A percentile compares a stretch with the other conserved stretches of the same genome.
Conservation (phyloP, 2,329 filamentous ascomycete species). For the Aaosphaeria arxii region DNA sequence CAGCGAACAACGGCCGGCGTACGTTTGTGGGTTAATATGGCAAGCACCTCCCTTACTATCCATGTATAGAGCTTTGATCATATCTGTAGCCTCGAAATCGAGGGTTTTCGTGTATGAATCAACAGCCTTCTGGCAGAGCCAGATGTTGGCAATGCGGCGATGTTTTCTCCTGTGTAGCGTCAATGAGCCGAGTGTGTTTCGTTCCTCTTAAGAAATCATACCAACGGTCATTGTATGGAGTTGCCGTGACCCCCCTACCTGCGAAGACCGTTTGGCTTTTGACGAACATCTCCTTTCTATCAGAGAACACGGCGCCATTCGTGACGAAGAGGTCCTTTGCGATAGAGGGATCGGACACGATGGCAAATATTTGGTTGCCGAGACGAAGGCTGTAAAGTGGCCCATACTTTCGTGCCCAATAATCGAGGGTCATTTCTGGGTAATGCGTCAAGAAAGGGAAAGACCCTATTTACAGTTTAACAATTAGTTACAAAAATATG, state of each 20-base stretch:
- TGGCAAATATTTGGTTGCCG: constrained; percentile 10
- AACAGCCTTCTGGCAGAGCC: constrained; percentile 12
- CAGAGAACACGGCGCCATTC: constrained; percentile 7
- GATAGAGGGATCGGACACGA: constrained; percentile 8
- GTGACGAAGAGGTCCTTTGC: constrained; percentile 10
- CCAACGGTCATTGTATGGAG: constrained; percentile 8
- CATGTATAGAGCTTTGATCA: constrained; percentile 10
- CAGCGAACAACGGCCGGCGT: constrained; percentile 8
- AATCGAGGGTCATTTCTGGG: constrained; percentile 9
- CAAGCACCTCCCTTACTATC: constrained; percentile 5
- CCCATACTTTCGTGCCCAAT: constrained; percentile 9
- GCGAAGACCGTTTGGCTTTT: constrained; percentile 9
- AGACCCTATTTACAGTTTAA: constrained; percentile 1
- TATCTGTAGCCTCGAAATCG: constrained; percentile 14
- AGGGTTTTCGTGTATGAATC: constrained; percentile 9
- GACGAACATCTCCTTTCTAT: constrained; percentile 11
- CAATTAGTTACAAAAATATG: too few relatives aligned
- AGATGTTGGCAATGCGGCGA: constrained; percentile 12
- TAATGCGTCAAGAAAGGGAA: constrained; percentile 9
- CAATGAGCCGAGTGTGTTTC: background rate
- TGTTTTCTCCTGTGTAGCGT: constrained; percentile 7
- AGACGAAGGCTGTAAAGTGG: constrained; percentile 5
- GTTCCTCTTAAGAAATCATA: background rate
- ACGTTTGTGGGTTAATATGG: constrained; percentile 11
- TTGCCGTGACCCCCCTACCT: constrained; percentile 6